Base-by-base conservation (phyloP, 306 rosid species). In the Cucurbita pepo region DNA sequence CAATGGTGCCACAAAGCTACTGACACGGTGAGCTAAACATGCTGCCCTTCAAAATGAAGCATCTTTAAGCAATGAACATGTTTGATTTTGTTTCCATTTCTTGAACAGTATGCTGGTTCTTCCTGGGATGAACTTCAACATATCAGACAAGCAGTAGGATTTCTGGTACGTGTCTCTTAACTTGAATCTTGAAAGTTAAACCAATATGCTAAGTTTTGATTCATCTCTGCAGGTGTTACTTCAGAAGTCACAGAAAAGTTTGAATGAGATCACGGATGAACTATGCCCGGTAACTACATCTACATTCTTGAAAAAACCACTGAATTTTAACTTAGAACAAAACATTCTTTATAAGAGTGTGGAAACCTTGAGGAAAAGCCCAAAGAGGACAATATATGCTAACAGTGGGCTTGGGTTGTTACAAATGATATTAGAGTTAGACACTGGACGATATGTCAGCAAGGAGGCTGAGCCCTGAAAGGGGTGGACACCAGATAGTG, bases 81-180 rank as follows among this genome's bases (percentile, higher is more conserved):
- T 56, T 15, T 13, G 11, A 60, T 5, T 36, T 45, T 30, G 34
- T 47, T 21, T 47, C 50, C 22, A 52, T 15, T 79, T 13, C 76
- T 82, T 76, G 54, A 77, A 70, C 84, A 91, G 97, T 76, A 85
- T 76, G 77, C 96, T 36, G 96, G 96, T 56, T 74, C 88, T 6
- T 91, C 96, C 10, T 89, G 96, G 97, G 91, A 83, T 72, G 96
- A 89, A 77, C 91, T 89, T 75, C 88, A 87, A 79, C 97, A 91
- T 80, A 91, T 91, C 72, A 86, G 91, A 76, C 96, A 91, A 76
- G 92, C 96, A 22, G 93, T 89, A 22, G 88, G 93, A 47, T 89
- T 91, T 79, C 85, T 91, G 90, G 97, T 91, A 87, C 16, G 77
- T 74, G 66, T 82, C 69, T 76, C 15, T 8, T 76, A 77, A 73